phyloP scores from a whole-genome alignment of 192 early-diverging fungal genomes.

The Linderina pennispora region DNA sequence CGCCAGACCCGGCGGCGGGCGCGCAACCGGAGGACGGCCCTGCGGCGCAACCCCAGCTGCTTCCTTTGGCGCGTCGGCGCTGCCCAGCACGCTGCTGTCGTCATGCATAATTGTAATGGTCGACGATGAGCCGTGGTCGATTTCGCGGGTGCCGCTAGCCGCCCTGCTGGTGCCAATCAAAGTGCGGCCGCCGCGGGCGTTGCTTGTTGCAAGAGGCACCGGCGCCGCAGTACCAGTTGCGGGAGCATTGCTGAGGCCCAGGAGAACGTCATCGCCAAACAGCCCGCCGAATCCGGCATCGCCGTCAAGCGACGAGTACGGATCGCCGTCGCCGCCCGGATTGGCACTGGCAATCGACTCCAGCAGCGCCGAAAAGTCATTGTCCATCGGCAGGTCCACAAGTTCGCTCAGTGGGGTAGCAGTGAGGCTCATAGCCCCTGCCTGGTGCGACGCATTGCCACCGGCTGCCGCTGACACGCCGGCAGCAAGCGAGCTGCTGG shows the following conservation, averaged over 20 bases:
- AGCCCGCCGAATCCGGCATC: constrained; percentile 14
- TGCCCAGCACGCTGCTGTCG: constrained; percentile 18
- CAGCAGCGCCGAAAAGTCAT: constrained; percentile 41
- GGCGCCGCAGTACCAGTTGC: background rate
- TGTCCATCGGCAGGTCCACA: constrained; percentile 25
- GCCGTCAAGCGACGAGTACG: constrained; percentile 20
- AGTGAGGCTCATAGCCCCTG: background rate
- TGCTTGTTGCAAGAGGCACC: too few relatives aligned
- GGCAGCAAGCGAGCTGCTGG: background rate
- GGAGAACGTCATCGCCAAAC: constrained; percentile 17
- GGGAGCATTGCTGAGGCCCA: constrained; percentile 3
- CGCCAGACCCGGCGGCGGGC: constrained; percentile 33
- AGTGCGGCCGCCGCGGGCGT: background rate
- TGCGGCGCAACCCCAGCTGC: background rate
- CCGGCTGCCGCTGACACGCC: background rate
- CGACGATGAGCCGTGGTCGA: constrained; percentile 37
- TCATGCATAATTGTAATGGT: constrained; percentile 44
- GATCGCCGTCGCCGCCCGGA: constrained; percentile 10
- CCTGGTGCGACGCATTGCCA: background rate
- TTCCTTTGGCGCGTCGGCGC: constrained; percentile 2
- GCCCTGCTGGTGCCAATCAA: constrained; percentile 7
- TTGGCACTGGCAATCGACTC: constrained; percentile 34
- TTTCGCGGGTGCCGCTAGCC: background rate
- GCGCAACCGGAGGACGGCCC: constrained; percentile 2
- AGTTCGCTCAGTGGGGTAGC: constrained; percentile 20